These are phyloP conservation scores for Eucalyptus pauciflora DNA, from an alignment of 345 rosid genomes.

Conservation along the genomic window DNA sequence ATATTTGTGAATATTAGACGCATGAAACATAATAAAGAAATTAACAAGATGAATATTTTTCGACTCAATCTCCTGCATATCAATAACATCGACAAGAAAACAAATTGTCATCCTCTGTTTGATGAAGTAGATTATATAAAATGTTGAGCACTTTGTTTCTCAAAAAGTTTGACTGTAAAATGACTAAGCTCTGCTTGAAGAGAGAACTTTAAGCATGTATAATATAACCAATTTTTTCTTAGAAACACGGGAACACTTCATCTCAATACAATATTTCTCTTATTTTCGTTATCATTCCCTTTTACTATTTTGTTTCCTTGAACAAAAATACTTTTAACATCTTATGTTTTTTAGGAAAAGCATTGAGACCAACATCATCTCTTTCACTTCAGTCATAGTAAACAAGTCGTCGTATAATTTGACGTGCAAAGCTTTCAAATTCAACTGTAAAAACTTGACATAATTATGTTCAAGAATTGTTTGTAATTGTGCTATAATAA, in stretches of 20 bases:
- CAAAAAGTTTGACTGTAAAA: neutral
- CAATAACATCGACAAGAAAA: neutral
- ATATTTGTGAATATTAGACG: neutral
- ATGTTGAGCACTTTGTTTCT: neutral
- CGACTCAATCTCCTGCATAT: neutral
- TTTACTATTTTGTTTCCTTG: too few relatives aligned
- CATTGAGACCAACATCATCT: neutral
- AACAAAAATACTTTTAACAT: too few relatives aligned
- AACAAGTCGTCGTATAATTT: neutral
- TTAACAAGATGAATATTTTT: neutral
- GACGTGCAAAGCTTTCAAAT: neutral
- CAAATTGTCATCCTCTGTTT: neutral
- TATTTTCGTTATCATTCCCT: neutral
- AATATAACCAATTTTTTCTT: neutral
- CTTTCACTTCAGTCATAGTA: neutral
- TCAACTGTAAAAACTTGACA: neutral
- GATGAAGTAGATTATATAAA: neutral
- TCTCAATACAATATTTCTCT: neutral
- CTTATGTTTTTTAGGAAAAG: neutral
- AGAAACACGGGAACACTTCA: neutral
- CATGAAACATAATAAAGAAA: neutral
- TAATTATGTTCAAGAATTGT: neutral
- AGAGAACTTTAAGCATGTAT: neutral
- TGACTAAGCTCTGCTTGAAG: neutral
- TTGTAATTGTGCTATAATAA: neutral